These are phyloP conservation scores for Pleochaeta shiraiana DNA, from an alignment of 2,329 filamentous ascomycete genomes.

Conservation along the genomic window DNA sequence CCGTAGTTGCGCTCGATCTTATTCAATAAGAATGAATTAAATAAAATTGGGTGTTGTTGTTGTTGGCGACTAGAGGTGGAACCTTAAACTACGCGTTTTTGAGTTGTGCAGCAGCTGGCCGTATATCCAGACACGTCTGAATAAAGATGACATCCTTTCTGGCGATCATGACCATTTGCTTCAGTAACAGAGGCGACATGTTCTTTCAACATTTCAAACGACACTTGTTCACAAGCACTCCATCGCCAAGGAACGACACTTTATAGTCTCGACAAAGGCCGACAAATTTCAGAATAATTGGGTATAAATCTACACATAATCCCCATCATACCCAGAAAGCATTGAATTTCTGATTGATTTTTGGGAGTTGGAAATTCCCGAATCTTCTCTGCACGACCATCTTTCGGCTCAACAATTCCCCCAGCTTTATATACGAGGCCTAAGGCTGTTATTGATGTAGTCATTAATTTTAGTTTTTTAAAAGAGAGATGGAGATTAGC, in stretches of 20 bases:
- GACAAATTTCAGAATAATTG: background rate
- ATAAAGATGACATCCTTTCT: background rate
- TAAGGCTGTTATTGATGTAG: background rate
- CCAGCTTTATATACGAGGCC: background rate
- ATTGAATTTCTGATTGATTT: background rate
- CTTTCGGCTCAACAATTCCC: background rate
- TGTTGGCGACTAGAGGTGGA: background rate
- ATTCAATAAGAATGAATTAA: background rate
- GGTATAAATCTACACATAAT: background rate
- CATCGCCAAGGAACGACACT: background rate
- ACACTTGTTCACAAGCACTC: background rate
- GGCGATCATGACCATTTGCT: background rate
- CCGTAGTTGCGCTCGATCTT: background rate
- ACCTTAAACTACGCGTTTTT: background rate
- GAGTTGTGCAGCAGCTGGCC: background rate
- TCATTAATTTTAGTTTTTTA: background rate
- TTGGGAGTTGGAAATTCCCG: background rate
- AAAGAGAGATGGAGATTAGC: background rate
- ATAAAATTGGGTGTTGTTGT: background rate
- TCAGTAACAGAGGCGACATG: background rate
- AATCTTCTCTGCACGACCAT: background rate
- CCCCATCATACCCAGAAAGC: background rate
- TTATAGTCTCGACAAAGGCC: background rate
- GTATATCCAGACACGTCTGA: background rate
- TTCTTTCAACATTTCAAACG: background rate